These are phyloP conservation scores for Aspergillus arachidicola DNA, from an alignment of 2,329 filamentous ascomycete genomes.

Conservation along the genomic window DNA sequence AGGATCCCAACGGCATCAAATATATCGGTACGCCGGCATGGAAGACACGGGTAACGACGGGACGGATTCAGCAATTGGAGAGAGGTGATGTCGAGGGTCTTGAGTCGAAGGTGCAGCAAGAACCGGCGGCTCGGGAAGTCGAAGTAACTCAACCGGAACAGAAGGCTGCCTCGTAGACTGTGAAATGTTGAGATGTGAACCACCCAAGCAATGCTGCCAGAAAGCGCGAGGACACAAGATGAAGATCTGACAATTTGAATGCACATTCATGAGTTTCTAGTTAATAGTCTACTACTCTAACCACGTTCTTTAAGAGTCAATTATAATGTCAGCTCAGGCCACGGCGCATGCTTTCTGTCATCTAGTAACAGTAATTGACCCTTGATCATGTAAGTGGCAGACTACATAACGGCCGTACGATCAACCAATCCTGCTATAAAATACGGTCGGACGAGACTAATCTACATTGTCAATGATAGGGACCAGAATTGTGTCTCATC, in stretches of 20 bases:
- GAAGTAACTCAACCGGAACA: constrained; percentile 1
- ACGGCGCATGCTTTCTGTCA: background rate
- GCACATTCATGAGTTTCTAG: background rate
- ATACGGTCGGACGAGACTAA: too few relatives aligned
- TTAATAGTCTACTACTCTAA: background rate
- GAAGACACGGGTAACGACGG: constrained; percentile 38
- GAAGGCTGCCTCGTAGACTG: background rate
- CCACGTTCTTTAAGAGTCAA: background rate
- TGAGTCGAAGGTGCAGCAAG: constrained; percentile 15
- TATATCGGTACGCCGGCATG: constrained; percentile 39
- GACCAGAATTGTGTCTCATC: too few relatives aligned
- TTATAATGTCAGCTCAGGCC: background rate
- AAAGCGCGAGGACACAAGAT: background rate
- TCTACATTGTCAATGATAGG: too few relatives aligned
- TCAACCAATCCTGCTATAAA: too few relatives aligned
- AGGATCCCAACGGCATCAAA: constrained; percentile 32
- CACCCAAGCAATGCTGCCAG: background rate
- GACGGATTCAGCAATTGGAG: constrained; percentile 17
- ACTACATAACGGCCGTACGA: too few relatives aligned
- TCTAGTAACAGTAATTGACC: background rate
- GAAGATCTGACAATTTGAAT: background rate
- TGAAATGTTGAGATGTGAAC: background rate
- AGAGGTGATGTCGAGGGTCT: constrained; percentile 24
- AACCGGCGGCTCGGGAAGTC: background rate
- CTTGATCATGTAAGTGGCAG: too few relatives aligned